A percentile compares a stretch with the other conserved stretches of the same genome.
Evolutionary conservation across 441 rosid species (phyloP).

Genomic region (Mallotus japonicus): DNA sequence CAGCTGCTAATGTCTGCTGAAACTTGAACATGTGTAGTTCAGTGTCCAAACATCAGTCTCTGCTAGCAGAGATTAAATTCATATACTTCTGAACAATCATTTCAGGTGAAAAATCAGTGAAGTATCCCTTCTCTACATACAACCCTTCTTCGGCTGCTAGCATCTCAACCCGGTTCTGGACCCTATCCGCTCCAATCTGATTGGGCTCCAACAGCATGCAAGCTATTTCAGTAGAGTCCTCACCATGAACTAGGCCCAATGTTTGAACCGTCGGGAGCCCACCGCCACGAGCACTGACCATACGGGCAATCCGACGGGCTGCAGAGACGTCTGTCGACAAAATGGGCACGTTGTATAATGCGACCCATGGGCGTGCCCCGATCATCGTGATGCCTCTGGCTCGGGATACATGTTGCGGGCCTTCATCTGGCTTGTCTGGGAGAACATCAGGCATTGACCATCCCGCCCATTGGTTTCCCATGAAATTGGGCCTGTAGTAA

Average conservation of each 20-base stretch:
- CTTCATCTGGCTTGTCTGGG: constrained; percentile 41
- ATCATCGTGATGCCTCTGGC: constrained; percentile 49
- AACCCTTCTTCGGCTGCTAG: constrained; percentile 53
- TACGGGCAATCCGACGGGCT: constrained; percentile 44
- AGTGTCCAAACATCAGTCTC: constrained; percentile 14
- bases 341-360: constrained; percentile 51
- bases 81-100: constrained; percentile 47
- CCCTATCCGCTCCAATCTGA: constrained; percentile 53
- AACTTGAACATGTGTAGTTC: neutral
- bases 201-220: constrained; percentile 68
- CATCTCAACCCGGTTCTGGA: constrained; percentile 49
- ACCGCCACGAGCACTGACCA: constrained; percentile 62
- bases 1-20: neutral
- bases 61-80: constrained; percentile 29
- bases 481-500: constrained; percentile 56
- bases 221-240: constrained; percentile 51
- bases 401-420: constrained; percentile 41
- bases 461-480: constrained; percentile 60
- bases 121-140: constrained; percentile 58
- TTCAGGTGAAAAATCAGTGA: constrained; percentile 54
- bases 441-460: constrained; percentile 43
- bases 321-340: constrained; percentile 41
- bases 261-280: constrained; percentile 64
- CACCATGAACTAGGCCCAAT: constrained; percentile 48
- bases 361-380: constrained; percentile 56